A percentile compares a stretch with the other conserved stretches of the same genome.
phyloP scores from a whole-genome alignment of 2,329 filamentous ascomycete genomes.

The Cladosporium sp. region DNA sequence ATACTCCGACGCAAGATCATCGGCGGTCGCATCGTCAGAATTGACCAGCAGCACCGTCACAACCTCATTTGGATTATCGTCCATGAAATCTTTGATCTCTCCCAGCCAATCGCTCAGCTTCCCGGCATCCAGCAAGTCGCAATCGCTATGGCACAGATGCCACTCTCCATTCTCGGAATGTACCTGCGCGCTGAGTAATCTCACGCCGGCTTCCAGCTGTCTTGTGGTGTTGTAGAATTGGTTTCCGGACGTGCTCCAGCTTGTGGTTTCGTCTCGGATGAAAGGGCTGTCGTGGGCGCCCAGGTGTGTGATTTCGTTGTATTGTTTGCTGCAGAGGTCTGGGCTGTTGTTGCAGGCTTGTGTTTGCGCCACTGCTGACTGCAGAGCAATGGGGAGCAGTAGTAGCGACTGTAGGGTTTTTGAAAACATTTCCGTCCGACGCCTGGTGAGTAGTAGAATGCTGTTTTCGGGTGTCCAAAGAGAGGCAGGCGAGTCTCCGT shows the following conservation, averaged over 20 bases:
- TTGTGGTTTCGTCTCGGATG: conserved; percentile 9
- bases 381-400: conserved; percentile 1
- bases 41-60: conserved; percentile 27
- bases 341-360: conserved; percentile 53
- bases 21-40: conserved; percentile 5
- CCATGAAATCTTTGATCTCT: conserved; percentile 57
- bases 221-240: conserved; percentile 55
- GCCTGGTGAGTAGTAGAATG: too few species aligned
- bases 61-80: conserved; percentile 29
- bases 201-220: conserved; percentile 58
- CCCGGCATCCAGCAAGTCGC: conserved; percentile 50
- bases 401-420: conserved; percentile 1
- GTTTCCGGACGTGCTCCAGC: conserved; percentile 33
- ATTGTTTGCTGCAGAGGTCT: conserved; percentile 52
- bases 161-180: conserved; percentile 34
- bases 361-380: conserved; percentile 1
- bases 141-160: conserved; percentile 59
- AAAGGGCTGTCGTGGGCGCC: conserved; percentile 65
- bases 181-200: conserved; percentile 61
- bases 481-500: too few species aligned
- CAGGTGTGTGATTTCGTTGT: conserved; percentile 57
- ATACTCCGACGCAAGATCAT: conserved; percentile 41
- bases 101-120: conserved; percentile 51
- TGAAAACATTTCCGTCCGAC: neutral
- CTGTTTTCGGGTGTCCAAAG: too few species aligned